Evolutionary conservation across 2,329 filamentous ascomycete genomes (phyloP), one percentile per base, ranked within the genome.

Genomic region (Furcasterigmium sp.): DNA sequence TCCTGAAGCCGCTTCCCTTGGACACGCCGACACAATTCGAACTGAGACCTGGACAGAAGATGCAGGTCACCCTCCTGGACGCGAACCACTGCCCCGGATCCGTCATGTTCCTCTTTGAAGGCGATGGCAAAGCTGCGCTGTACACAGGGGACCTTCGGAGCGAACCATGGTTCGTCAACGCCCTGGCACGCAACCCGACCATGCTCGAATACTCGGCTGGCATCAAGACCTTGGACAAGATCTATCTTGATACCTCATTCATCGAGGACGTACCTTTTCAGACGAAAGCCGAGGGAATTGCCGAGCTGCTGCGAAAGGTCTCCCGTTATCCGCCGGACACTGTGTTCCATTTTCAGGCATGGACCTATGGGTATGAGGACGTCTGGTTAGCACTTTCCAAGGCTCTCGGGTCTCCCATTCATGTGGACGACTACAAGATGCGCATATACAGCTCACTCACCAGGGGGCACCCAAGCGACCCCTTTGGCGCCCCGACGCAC

Each of bases 101-200:
- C 15, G 88, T 93, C 15, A 95, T 95, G 89, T 96, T 96, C 57
- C 69, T 96, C 15, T 85, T 96, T 21, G 87, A 96, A 63, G 82
- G 80, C 2, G 63, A 78, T 42, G 74, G 72, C 0, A 87, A 82
- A 47, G 83, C 89, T 1, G 74, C 94, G 2, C 67, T 96, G 0
- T 97, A 96, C 56, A 95, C 91, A 0, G 91, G 91, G 5, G 91
- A 96, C 55, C 82, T 95, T 32, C 78, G 91, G 51, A 84, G 87
- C 42, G 91, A 97, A 56, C 72, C 78, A 5, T 95, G 89, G 86
- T 94, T 89, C 74, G 82, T 96, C 8, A 84, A 86, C 50, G 72
- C 79, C 3, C 66, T 96, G 17, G 69, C 76, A 0, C 77, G 87
- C 39, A 84, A 85, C 49, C 90, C 91, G 0, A 63, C 79, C 15